These are phyloP conservation scores for Royoungia palumana DNA, from an alignment of 768 basidiomycete species.

Conservation along the genomic window DNA sequence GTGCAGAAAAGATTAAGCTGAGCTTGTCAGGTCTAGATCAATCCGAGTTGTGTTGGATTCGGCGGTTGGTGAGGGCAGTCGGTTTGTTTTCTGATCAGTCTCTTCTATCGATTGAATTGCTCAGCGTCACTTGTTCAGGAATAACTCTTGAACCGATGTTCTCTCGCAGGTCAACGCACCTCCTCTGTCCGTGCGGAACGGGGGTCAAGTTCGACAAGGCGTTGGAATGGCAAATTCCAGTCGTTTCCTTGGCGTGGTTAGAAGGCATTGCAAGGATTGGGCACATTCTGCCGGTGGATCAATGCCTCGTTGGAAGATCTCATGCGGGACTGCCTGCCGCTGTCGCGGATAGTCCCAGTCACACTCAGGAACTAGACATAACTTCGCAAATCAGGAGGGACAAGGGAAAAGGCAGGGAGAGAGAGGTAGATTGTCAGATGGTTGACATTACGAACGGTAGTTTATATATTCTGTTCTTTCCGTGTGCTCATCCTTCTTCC, in stretches of 20 bases:
- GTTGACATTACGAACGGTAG: constrained; percentile 40
- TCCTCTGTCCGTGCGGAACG: constrained; percentile 67
- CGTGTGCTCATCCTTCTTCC: neutral
- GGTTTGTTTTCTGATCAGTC: constrained; percentile 10
- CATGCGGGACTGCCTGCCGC: constrained; percentile 40
- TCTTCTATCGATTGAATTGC: neutral
- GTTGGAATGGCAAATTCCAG: constrained; percentile 69
- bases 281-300: constrained; percentile 35
- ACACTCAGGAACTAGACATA: neutral
- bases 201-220: constrained; percentile 82
- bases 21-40: constrained; percentile 77
- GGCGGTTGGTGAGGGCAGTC: constrained; percentile 25
- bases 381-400: constrained; percentile 8
- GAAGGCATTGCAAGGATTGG: constrained; percentile 54
- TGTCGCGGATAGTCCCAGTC: constrained; percentile 26
- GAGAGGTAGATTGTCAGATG: constrained; percentile 27
- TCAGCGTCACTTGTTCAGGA: constrained; percentile 37
- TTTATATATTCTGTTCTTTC: neutral
- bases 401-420: constrained; percentile 36
- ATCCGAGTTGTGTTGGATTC: constrained; percentile 62
- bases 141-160: constrained; percentile 55
- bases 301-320: constrained; percentile 31
- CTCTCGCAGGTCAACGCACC: constrained; percentile 69
- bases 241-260: constrained; percentile 73
- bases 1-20: constrained; percentile 53